These are phyloP conservation scores for Leucosporidium scottii DNA, from an alignment of 768 basidiomycete species.

Conservation along the genomic window DNA sequence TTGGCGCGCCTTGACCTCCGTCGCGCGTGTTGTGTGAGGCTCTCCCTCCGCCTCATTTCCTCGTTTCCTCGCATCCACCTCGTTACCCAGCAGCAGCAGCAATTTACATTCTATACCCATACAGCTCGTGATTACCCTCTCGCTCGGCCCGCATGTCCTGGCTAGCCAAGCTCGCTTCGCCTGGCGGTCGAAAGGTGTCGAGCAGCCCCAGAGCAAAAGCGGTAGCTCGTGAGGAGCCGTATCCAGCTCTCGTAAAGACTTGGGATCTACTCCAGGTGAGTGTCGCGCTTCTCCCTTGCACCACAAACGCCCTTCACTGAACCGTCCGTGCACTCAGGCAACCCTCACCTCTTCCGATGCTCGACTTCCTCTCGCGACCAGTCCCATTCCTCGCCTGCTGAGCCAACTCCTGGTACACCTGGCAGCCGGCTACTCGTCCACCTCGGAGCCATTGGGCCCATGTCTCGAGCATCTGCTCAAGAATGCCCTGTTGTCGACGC, in stretches of 20 bases:
- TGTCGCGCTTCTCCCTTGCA: background rate
- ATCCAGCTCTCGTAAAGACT: background rate
- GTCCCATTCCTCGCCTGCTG: background rate
- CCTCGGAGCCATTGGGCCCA: slow-evolving; percentile 9
- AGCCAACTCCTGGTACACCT: slow-evolving; percentile 2
- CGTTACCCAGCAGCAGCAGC: too few species aligned
- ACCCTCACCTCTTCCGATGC: background rate
- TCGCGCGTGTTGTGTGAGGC: too few species aligned
- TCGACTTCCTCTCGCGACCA: background rate
- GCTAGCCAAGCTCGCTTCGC: background rate
- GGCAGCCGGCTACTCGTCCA: background rate
- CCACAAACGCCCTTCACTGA: too few species aligned
- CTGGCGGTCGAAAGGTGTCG: background rate
- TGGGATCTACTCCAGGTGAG: background rate
- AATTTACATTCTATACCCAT: too few species aligned
- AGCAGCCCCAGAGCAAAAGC: background rate
- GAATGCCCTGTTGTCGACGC: slow-evolving; percentile 74
- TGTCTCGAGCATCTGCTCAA: slow-evolving; percentile 49
- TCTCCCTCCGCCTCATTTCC: too few species aligned
- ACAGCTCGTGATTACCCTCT: background rate
- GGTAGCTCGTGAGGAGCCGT: background rate
- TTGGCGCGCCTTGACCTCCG: too few species aligned
- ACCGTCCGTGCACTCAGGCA: background rate
- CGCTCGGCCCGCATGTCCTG: background rate
- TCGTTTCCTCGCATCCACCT: too few species aligned